Conservation (phyloP, 495 filamentous ascomycete genomes). For the Staphylotrichum tortipilum region DNA sequence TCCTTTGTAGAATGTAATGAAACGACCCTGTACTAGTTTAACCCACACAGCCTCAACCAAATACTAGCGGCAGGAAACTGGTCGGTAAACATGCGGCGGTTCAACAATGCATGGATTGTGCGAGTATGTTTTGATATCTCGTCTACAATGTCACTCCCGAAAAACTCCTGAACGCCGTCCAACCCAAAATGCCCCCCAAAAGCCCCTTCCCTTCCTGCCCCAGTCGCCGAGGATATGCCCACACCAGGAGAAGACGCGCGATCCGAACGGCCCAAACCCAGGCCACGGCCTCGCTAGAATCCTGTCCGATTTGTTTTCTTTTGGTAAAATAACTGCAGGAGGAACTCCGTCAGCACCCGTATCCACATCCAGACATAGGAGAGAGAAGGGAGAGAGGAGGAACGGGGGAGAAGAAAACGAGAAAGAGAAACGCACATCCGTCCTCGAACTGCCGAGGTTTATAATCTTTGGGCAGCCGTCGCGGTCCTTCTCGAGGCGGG, state of each 20-base stretch:
- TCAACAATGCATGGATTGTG: neutral
- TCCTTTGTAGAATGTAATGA: slow-evolving; percentile 7
- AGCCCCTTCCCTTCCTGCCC: neutral
- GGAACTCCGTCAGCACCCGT: slow-evolving; percentile 20
- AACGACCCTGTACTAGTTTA: neutral
- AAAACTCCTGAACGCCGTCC: neutral
- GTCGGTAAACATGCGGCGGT: neutral
- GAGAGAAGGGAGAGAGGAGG: neutral
- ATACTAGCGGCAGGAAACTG: neutral
- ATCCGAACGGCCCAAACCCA: slow-evolving; percentile 32
- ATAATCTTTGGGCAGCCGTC: slow-evolving; percentile 99
- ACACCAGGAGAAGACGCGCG: neutral
- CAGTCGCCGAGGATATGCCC: too few relatives aligned
- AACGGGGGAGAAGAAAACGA: too few relatives aligned
- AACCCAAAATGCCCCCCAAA: neutral
- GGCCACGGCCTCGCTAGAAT: slow-evolving; percentile 33
- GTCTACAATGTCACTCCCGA: neutral
- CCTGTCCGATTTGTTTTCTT: slow-evolving; percentile 45
- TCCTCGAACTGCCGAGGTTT: slow-evolving; percentile 88
- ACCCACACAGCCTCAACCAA: neutral
- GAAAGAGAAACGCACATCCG: slow-evolving; percentile 69
- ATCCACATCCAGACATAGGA: neutral
- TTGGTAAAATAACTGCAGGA: slow-evolving; percentile 40
- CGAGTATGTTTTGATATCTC: neutral
- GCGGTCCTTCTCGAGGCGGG: slow-evolving; percentile 90